Evolutionary conservation across 306 rosid species (phyloP).

Genomic region (Vigna trinervia): DNA sequence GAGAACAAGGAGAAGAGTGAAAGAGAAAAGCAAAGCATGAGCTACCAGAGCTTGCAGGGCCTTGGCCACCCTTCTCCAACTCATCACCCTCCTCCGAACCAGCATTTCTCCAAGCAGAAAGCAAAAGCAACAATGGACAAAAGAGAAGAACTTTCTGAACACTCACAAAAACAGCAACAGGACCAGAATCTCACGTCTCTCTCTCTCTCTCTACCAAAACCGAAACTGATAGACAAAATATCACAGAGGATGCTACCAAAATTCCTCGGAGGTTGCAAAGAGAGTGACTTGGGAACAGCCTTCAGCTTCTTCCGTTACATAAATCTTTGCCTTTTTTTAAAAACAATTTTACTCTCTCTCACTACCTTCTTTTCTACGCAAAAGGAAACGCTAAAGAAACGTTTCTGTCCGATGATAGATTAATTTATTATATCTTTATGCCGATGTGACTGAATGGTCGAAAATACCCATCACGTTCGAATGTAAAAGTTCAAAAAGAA

Average conservation of each 20-base stretch:
- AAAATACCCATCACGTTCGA: constrained; percentile 5
- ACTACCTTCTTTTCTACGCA: constrained; percentile 51
- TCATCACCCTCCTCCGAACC: constrained; percentile 69
- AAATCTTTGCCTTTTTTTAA: not conserved
- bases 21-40: constrained; percentile 72
- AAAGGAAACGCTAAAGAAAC: constrained; percentile 35
- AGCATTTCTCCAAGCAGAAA: constrained; percentile 51
- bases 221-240: constrained; percentile 17
- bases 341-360: not conserved
- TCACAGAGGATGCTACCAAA: constrained; percentile 16
- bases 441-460: not conserved
- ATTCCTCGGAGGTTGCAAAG: constrained; percentile 52
- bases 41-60: constrained; percentile 70
- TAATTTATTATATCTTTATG: constrained; percentile 1
- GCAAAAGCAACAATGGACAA: not conserved
- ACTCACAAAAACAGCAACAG: not conserved
- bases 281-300: constrained; percentile 31
- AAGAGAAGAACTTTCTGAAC: constrained; percentile 29
- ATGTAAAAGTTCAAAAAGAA: not conserved
- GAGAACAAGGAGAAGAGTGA: constrained; percentile 71
- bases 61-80: constrained; percentile 82
- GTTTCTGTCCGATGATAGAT: not conserved
- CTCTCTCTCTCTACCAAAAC: not conserved
- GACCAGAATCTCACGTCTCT: not conserved
- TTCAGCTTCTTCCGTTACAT: not conserved